Base-by-base conservation (phyloP, 148 eudicot genomes). In the Diospyros kaki region DNA sequence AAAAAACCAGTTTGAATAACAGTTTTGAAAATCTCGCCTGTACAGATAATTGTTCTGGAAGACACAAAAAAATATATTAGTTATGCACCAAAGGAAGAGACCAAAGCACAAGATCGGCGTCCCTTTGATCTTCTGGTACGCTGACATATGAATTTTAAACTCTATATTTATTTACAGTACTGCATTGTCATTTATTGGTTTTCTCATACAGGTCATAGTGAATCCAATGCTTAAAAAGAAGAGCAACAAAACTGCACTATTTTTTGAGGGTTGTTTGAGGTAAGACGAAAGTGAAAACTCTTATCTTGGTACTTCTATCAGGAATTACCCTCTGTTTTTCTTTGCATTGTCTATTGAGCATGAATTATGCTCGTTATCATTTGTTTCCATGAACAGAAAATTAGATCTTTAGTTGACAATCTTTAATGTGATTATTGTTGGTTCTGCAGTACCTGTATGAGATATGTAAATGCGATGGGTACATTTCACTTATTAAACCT, bases 181-280 rank as follows among this genome's bases (percentile, higher is more conserved):
- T 58, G 68, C 9, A 4, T 66, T 64, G 71, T 38, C 4, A 18
- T 72, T 73, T 53, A 5, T 60, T 39, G 74, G 43, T 69, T 73
- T 63, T 77, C 40, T 80, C 81, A 77, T 80, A 81, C 96, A 95
- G 98, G 96, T 95, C 77, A 84, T 95, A 58, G 73, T 95, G 46
- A 95, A 95, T 76, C 98, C 98, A 28, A 82, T 79, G 69, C 85
- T 95, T 62, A 77, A 82, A 81, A 89, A 84, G 77, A 95, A 85
- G 83, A 82, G 97, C 68, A 71, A 83, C 76, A 89, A 76, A 78
- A 81, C 84, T 46, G 97, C 98, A 52, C 79, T 92, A 58, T 95
- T 95, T 82, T 95, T 95, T 63, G 98, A 95, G 84, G 98, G 98
- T 59, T 95, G 97, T 77, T 77, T 95, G 67, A 95, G 97, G 98